Evolutionary conservation across 192 early-diverging fungal species (phyloP), one percentile per base, ranked within the genome.

Genomic region (Backusella westeae): DNA sequence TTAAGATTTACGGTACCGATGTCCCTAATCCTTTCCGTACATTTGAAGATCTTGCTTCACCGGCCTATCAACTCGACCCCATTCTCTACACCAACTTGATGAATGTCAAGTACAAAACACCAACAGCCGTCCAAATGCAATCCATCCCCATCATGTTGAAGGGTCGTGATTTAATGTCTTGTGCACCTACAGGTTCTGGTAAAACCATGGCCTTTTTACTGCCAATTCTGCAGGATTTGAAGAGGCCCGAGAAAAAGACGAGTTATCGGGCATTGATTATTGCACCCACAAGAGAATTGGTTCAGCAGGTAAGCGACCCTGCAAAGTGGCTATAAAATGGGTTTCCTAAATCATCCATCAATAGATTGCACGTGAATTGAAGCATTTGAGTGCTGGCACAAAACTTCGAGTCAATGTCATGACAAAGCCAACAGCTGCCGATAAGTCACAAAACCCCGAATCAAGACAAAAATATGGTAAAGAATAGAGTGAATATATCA

Each of bases 131-230:
- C 77, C 79, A 65, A 78, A 75, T 69, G 88, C 88, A 83, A 76
- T 85, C 73, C 56, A 78, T 65, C 75, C 83, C 73, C 79, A 88
- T 97, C 6, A 88, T 95, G 36, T 80, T 98, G n/a, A 92, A 96
- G 53, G 89, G 90, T n/a, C 90, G 96, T 15, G 98, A 99, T 80
- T 39, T 99, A 3, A 96, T 99, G 87, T 94, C 96, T 2, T 94
- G 94, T 83, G 96, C 98, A 9, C 98, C 96, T 39, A 99, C 98
- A 23, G 97, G 98, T 71, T 97, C 96, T 6, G 98, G 98, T 79
- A 99, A 99, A 84, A 99, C 98, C 1, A 80, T 98, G 79, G 97
- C 98, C 0, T 99, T 93, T 72, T 74, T 97, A 46, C 83, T 99
- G 32, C 96, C 97, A 0, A 96, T 99, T 34, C 77, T 99, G 67